phyloP scores from a whole-genome alignment of 805 yeast species.

The Nakazawaea ambrosiae region DNA sequence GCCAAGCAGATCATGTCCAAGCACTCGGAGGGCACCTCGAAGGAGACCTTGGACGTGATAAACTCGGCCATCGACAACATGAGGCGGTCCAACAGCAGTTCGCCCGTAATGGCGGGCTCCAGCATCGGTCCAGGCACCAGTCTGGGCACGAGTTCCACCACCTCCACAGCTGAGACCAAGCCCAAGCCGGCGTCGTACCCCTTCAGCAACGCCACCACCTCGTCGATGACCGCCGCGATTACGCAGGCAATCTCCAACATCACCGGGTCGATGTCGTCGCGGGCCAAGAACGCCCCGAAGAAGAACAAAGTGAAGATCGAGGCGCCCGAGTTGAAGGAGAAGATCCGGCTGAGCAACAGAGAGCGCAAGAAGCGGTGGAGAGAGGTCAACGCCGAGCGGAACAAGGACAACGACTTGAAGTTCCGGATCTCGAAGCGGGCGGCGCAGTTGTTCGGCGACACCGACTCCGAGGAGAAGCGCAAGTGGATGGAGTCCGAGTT shows the following conservation, averaged over 20 bases:
- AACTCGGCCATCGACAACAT: constrained; percentile 23
- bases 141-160: no score
- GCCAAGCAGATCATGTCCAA: constrained; percentile 27
- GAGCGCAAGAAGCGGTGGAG: constrained; percentile 82
- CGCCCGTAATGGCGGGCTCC: background rate
- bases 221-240: constrained; percentile 11
- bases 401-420: constrained; percentile 82
- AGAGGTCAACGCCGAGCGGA: constrained; percentile 69
- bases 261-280: constrained; percentile 1
- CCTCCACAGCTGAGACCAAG: background rate
- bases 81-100: constrained; percentile 7
- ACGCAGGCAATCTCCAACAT: constrained; percentile 9
- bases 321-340: constrained; percentile 39
- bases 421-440: constrained; percentile 76
- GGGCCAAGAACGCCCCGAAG: background rate
- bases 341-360: constrained; percentile 59
- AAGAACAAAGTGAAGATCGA: constrained; percentile 1
- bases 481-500: constrained; percentile 77
- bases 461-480: constrained; percentile 40
- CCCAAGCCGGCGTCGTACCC: background rate
- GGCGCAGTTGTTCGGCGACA: constrained; percentile 52
- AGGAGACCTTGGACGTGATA: constrained; percentile 18
- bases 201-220: constrained; percentile 1
- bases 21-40: constrained; percentile 4
- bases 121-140: background rate